Base-by-base conservation (phyloP, 2,329 filamentous ascomycete genomes). In the Phoma sp. region DNA sequence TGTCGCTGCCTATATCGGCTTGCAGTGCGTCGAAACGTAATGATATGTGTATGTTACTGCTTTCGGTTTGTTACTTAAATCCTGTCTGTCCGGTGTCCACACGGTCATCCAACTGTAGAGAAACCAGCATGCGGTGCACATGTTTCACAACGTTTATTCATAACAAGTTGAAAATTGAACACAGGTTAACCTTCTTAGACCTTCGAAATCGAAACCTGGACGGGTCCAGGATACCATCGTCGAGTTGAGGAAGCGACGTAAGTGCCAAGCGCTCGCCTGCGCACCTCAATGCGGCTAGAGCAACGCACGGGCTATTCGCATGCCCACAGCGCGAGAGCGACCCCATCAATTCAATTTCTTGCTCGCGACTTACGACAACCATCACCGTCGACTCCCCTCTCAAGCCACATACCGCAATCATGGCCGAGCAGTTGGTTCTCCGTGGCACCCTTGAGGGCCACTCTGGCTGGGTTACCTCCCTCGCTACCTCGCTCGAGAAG, bases 401-500 rank as follows among this genome's bases (percentile, higher is more conserved):
- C 67, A 69, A 73, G 72, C 67, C 72, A 73, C 67, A 63, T 62
- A 66, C 58, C 60, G 60, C 62, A 75, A 81, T 76, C 77, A 95
- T 95, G 91, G 88, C 90, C 85, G 91, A 95, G 87, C 90, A 94
- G 87, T 85, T 95, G 81, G 92, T 96, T 85, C 89, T 95, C 83
- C 93, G 94, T 86, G 92, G 92, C 81, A 95, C 91, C 86, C 91
- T 96, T 81, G 91, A 95, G 89, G 94, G 94, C 88, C 94, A 98
- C 89, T 95, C 90, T 86, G 94, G 94, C 87, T 98, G 94, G 94
- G 94, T 98, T 84, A 98, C 94, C 83, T 92, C 88, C 84, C 87
- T 98, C 83, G 94, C 94, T 75, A 98, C 94, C 81, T 97, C 94
- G 75, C 90, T 97, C 84, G 94, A 98, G 90, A 97, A 97, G 92